Conservation (phyloP, 495 filamentous ascomycete species). For the Recurvomyces mirabilis region DNA sequence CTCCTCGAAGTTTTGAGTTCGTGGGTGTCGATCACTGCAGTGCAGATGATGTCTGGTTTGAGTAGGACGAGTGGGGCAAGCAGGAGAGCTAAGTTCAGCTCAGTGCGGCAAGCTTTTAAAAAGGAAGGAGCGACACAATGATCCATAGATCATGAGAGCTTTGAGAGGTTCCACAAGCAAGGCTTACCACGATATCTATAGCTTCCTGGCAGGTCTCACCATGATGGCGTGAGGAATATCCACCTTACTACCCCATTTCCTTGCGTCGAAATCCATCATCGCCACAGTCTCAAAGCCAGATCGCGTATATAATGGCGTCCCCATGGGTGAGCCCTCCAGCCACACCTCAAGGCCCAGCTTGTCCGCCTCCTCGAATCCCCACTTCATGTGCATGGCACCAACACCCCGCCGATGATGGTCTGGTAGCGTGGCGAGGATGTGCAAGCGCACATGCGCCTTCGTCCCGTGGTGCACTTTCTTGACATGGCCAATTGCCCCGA, state of each 20-base stretch:
- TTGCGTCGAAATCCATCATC: conserved; percentile 11
- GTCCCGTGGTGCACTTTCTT: conserved; percentile 11
- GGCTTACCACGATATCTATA: too few species aligned
- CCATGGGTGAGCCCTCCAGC: conserved; percentile 19
- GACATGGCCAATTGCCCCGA: background rate
- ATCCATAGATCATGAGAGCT: too few species aligned
- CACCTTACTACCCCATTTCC: conserved; percentile 6
- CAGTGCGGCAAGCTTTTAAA: too few species aligned
- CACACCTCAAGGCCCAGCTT: conserved; percentile 15
- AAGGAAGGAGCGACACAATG: too few species aligned
- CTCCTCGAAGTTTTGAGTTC: too few species aligned
- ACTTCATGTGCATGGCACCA: conserved; percentile 13
- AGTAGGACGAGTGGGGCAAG: too few species aligned
- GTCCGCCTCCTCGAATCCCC: conserved; percentile 21
- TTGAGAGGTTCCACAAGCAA: too few species aligned
- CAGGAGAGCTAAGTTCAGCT: too few species aligned
- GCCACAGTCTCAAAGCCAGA: conserved; percentile 15
- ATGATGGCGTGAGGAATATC: conserved; percentile 15
- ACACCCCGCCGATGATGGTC: conserved; percentile 19
- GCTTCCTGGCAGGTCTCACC: conserved; percentile 10
- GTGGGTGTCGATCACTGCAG: too few species aligned
- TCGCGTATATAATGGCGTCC: conserved; percentile 16
- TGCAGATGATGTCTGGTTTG: too few species aligned
- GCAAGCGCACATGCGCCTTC: conserved; percentile 8
- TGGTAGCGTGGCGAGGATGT: conserved; percentile 15